Conservation (phyloP, 2,329 filamentous ascomycete species). For the Claviceps maximensis region DNA sequence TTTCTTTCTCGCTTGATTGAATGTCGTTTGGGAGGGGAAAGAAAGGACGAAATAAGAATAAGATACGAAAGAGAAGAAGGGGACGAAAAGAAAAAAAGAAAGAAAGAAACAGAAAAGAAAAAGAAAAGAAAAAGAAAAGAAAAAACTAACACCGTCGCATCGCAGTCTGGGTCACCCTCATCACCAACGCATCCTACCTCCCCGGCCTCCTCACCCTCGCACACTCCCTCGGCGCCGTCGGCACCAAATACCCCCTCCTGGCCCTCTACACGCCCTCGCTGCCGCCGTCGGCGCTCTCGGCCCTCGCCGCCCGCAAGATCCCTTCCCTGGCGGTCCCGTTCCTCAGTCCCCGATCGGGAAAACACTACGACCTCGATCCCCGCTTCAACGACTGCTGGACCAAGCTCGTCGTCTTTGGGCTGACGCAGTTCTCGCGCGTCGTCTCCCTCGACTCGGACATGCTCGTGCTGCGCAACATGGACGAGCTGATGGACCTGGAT, state of each 20-base stretch:
- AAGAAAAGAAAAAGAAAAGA: background rate
- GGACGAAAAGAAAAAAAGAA: background rate
- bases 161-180: constrained; percentile 80
- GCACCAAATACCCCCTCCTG: constrained; percentile 63
- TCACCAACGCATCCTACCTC: constrained; percentile 75
- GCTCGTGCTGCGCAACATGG: constrained; percentile 74
- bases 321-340: constrained; percentile 57
- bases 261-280: constrained; percentile 74
- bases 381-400: constrained; percentile 87
- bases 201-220: constrained; percentile 71
- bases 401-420: constrained; percentile 67
- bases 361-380: constrained; percentile 61
- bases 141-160: background rate
- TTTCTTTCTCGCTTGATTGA: too few species aligned
- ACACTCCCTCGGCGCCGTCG: constrained; percentile 53
- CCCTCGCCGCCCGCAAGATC: constrained; percentile 57
- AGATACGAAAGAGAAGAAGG: background rate
- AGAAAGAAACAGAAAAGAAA: background rate
- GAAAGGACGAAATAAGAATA: background rate
- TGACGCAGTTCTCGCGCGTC: constrained; percentile 64
- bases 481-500: constrained; percentile 75
- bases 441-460: constrained; percentile 84
- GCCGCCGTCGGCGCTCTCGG: constrained; percentile 52
- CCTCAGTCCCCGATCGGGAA: constrained; percentile 52
- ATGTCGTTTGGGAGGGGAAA: background rate